Evolutionary conservation across 306 rosid species (phyloP), one percentile per base, ranked within the genome.

Genomic region (Spatholobus suberectus): DNA sequence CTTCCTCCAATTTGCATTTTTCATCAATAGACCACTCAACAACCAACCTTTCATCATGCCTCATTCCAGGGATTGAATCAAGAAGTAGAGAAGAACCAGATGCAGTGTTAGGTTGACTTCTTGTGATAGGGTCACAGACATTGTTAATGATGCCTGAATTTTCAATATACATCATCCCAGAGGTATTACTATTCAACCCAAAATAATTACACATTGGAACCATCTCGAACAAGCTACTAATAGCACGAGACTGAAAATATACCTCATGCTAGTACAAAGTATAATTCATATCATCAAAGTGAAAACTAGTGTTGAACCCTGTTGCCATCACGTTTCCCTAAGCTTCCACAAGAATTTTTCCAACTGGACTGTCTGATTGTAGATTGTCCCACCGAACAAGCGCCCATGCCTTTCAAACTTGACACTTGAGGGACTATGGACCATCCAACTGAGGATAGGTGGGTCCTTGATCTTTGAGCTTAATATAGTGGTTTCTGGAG

Each of bases 11-110:
- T 68, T 82, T 90, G 84, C 76, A 87, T 80, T 91, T 93, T 82
- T 94, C 98, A 49, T 94, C 96, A 73, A 89, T 80, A 40, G 96
- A 91, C 98, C 98, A 94, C 81, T 94, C 97, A 35, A 90, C 98
- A n/a, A 96, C 94, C 83, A 92, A 82, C 8, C 93, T 93, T 0
- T 91, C 86, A 59, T 94, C 98, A 77, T 90, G 94, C 88, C 92
- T 94, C 77, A 94, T 89, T 75, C 96, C 98, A 5, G 96, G 90
- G 73, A 84, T 90, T 0, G 96, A 87, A 83, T 94, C 97, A 55
- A 90, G 89, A 66, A 92, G 90, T 32, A 89, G 88, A 68, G 98
- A 89, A 55, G 87, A 83, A 14, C 83, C 88, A 61, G 91, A 85
- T n/a, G 89, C 76, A 65, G 34, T 88, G 72, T 86, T 86, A 34